These are phyloP conservation scores for Plantago coronopus DNA, from an alignment of 305 asterid genomes.

Conservation along the genomic window DNA sequence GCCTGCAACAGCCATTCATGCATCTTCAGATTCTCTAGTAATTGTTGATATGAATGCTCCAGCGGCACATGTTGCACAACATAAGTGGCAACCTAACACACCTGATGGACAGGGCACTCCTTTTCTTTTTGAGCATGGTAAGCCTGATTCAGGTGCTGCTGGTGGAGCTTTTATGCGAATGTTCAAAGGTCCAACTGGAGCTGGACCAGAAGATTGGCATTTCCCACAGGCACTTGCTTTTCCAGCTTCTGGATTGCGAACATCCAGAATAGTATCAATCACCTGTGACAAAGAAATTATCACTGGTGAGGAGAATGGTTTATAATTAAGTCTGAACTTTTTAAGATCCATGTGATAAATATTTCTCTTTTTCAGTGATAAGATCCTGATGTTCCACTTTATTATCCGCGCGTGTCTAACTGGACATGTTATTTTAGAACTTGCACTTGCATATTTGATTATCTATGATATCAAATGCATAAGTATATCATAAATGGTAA, in stretches of 20 bases:
- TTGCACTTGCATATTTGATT: no score
- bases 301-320: slow-evolving; percentile 56
- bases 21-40: slow-evolving; percentile 82
- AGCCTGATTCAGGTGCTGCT: slow-evolving; percentile 63
- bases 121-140: slow-evolving; percentile 92
- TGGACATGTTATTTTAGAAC: background rate
- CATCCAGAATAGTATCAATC: slow-evolving; percentile 71
- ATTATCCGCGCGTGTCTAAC: background rate
- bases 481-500: no score
- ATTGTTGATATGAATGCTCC: slow-evolving; percentile 81
- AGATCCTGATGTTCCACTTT: background rate
- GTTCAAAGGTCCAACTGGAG: slow-evolving; percentile 73
- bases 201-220: slow-evolving; percentile 74
- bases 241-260: slow-evolving; percentile 77
- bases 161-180: slow-evolving; percentile 95
- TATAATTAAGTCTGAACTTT: slow-evolving; percentile 11
- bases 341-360: slow-evolving; percentile 1
- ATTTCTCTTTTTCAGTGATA: no score
- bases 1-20: slow-evolving; percentile 92
- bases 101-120: slow-evolving; percentile 98
- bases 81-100: slow-evolving; percentile 99
- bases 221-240: slow-evolving; percentile 85
- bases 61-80: slow-evolving; percentile 91
- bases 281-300: slow-evolving; percentile 83
- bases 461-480: background rate